Evolutionary conservation across 202 grass and related monocot genomes (phyloP), one percentile per base, ranked within the genome.

Genomic region (Eragrostis tef): DNA sequence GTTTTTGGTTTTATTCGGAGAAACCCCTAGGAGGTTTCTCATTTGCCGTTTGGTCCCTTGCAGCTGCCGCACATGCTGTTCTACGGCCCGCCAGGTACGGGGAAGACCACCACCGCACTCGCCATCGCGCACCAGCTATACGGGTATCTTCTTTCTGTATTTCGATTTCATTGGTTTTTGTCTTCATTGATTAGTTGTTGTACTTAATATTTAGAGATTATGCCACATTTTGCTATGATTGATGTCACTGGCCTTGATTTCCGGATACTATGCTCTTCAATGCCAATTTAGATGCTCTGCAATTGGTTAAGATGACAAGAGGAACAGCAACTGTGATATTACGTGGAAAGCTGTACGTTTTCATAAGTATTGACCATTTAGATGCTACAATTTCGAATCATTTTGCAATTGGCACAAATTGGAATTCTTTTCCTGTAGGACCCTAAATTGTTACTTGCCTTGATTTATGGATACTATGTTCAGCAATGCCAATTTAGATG

Each of bases 31-130:
- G 50, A 49, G 26, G 24, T 70, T 21, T 70, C 73, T 79, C 74
- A 84, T 70, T 89, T 83, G 14, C 29, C 50, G 57, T 68, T 7
- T 84, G 81, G 62, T 77, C 66, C 67, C 62, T 81, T 39, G 44
- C 85, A 99, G 96, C 85, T 92, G 57, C 96, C 96, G 51, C 96
- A 99, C 81, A 90, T 99, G 96, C 89, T 99, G 41, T 99, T 95
- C 84, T 99, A 99, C 24, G 96, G 92, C 39, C 96, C 96, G 26
- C 96, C 96, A 7, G 92, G 96, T 36, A 99, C 92, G 3, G 96
- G 96, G 26, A 99, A 99, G 86, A 95, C 96, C 52, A 99, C 96
- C 70, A 99, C 96, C 27, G 92, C 81, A 2, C 90, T 99, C 2
- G 96, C 96, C 42, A 95, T 99, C 25, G 87, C 96, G 16, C 86